Conservation (phyloP, 768 basidiomycete species). For the Trametes cinnabarina region DNA sequence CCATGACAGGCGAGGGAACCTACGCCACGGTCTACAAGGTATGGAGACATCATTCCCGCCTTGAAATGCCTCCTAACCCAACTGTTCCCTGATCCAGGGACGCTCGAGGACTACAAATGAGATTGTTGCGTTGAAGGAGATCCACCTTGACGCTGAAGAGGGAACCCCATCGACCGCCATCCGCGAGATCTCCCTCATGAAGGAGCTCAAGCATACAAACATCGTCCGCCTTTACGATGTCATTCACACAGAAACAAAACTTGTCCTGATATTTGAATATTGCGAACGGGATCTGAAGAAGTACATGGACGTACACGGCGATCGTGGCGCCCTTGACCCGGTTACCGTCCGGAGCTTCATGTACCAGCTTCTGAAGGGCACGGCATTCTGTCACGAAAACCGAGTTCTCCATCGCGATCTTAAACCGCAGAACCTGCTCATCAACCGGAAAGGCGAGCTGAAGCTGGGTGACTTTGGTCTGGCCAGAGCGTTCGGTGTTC, state of each 20-base stretch:
- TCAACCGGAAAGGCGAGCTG: conserved; percentile 94
- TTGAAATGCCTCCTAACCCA: conserved; percentile 1
- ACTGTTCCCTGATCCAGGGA: conserved; percentile 48
- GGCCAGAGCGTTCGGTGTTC: conserved; percentile 96
- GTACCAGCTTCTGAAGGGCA: conserved; percentile 96
- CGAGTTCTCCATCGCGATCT: conserved; percentile 96
- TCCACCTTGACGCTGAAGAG: conserved; percentile 98
- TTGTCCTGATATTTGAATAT: conserved; percentile 97
- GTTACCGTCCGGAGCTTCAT: conserved; percentile 92
- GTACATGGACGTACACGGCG: conserved; percentile 98
- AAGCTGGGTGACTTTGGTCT: conserved; percentile 98
- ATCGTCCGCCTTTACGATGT: conserved; percentile 98
- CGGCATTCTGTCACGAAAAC: conserved; percentile 98
- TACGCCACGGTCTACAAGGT: conserved; percentile 99
- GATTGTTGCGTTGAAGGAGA: conserved; percentile 97
- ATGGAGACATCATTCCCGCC: conserved; percentile 13
- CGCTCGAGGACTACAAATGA: conserved; percentile 97
- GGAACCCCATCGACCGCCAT: conserved; percentile 99
- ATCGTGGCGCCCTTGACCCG: conserved; percentile 90
- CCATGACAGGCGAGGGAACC: conserved; percentile 72
- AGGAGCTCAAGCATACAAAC: conserved; percentile 98
- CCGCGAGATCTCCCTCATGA: conserved; percentile 98
- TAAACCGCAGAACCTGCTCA: conserved; percentile 97
- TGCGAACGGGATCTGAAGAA: conserved; percentile 99
- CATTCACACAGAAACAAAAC: conserved; percentile 97